phyloP scores from a whole-genome alignment of 495 filamentous ascomycete genomes.

The Aspergillus ostianus region DNA sequence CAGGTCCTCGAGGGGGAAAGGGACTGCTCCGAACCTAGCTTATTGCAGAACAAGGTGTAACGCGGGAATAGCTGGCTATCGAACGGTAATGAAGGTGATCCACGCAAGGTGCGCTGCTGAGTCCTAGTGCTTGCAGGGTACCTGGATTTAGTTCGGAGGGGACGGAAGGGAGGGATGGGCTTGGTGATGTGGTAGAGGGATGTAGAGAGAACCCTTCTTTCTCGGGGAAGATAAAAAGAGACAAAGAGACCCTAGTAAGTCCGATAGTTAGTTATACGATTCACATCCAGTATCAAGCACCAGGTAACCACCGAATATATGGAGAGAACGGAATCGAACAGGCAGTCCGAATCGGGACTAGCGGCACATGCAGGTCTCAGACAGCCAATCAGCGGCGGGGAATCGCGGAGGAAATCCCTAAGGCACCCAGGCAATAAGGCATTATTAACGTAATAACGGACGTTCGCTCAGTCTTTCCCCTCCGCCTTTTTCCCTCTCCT shows the following conservation, averaged over 20 bases:
- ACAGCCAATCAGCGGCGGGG: background rate
- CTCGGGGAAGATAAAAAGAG: no score
- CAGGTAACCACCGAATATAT: no score
- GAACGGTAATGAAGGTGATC: background rate
- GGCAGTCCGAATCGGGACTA: constrained; percentile 6
- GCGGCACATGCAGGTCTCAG: constrained; percentile 6
- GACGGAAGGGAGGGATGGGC: no score
- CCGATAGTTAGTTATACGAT: no score
- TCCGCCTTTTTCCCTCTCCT: constrained; percentile 17
- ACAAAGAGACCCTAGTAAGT: no score
- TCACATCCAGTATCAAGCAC: no score
- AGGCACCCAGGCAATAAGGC: constrained; percentile 8
- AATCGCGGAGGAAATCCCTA: background rate
- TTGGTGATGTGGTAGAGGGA: no score
- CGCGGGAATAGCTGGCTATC: background rate
- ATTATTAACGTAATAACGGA: constrained; percentile 10
- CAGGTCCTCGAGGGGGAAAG: background rate
- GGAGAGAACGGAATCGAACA: background rate
- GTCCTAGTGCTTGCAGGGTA: background rate
- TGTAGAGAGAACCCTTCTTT: no score
- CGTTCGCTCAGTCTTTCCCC: constrained; percentile 7
- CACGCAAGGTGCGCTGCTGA: constrained; percentile 6
- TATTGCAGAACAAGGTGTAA: background rate
- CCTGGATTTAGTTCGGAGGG: background rate
- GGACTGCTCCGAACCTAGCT: background rate